These are phyloP conservation scores for Petunia hybrid DNA, from an alignment of 305 asterid genomes.

Conservation along the genomic window DNA sequence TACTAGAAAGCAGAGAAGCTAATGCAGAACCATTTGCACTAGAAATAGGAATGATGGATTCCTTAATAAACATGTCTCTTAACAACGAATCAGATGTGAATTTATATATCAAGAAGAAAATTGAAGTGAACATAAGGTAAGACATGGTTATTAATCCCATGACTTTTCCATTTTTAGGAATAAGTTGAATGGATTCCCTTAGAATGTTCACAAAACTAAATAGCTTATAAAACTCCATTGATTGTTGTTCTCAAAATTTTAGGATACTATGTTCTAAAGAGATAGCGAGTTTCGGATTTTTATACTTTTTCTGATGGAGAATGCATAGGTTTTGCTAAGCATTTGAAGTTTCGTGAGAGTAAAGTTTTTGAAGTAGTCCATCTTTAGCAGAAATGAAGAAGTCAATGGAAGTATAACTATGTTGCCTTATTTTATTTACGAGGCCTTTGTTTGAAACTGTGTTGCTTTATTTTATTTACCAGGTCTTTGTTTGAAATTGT, in stretches of 20 bases:
- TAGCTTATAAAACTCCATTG: not conserved
- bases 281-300: not conserved
- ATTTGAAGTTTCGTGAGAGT: not conserved
- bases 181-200: conserved; percentile 43
- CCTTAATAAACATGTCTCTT: conserved; percentile 21
- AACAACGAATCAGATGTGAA: conserved; percentile 32
- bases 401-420: conserved; percentile 3
- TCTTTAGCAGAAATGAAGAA: not conserved
- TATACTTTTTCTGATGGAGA: not conserved
- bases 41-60: conserved; percentile 24
- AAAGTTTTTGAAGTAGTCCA: not conserved
- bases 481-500: too few species aligned
- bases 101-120: conserved; percentile 12
- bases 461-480: too few species aligned
- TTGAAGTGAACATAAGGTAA: conserved; percentile 32
- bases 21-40: conserved; percentile 22
- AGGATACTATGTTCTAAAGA: not conserved
- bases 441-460: not conserved
- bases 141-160: conserved; percentile 33
- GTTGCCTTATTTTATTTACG: not conserved
- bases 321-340: not conserved
- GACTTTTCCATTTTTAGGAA: conserved; percentile 51
- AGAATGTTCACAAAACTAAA: conserved; percentile 37
- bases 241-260: not conserved
- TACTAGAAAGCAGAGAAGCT: not conserved